Percentiles rank a stretch among this genome's conserved stretches.
phyloP scores from a whole-genome alignment of 2,329 filamentous ascomycete genomes.

The Fusarium redolens region DNA sequence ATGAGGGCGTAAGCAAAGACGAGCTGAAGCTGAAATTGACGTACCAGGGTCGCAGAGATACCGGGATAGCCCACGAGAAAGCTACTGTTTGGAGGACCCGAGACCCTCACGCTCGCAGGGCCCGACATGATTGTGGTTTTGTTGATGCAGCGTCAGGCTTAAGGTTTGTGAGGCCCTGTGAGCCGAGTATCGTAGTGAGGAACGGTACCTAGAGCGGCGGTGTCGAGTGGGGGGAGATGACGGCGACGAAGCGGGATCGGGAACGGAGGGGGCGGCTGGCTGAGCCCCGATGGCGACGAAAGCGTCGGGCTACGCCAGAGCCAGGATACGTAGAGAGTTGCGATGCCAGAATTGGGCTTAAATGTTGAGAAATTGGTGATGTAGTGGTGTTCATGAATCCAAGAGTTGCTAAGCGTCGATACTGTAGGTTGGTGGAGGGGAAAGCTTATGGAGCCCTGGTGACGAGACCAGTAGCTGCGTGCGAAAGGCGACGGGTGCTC shows the following conservation, averaged over 20 bases:
- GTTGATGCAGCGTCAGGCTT: constrained; percentile 17
- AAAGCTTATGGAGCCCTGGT: constrained; percentile 22
- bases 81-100: constrained; percentile 95
- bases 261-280: constrained; percentile 34
- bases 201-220: constrained; percentile 32
- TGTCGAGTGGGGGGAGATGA: constrained; percentile 39
- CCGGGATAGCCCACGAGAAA: constrained; percentile 97
- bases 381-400: constrained; percentile 43
- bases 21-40: constrained; percentile 52
- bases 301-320: constrained; percentile 39
- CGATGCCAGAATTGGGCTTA: constrained; percentile 28
- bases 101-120: constrained; percentile 81
- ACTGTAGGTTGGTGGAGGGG: constrained; percentile 22
- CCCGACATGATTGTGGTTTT: constrained; percentile 41
- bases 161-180: constrained; percentile 22
- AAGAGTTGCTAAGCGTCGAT: constrained; percentile 20
- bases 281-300: constrained; percentile 38
- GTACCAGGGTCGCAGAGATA: constrained; percentile 95
- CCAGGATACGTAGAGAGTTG: constrained; percentile 19
- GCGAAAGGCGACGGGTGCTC: constrained; percentile 19
- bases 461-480: constrained; percentile 9
- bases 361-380: constrained; percentile 34
- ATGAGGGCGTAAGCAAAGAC: constrained; percentile 23
- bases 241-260: constrained; percentile 34
- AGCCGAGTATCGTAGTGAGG: constrained; percentile 20